phyloP scores from a whole-genome alignment of 192 early-diverging fungal species.

The Coemansia sp. region DNA sequence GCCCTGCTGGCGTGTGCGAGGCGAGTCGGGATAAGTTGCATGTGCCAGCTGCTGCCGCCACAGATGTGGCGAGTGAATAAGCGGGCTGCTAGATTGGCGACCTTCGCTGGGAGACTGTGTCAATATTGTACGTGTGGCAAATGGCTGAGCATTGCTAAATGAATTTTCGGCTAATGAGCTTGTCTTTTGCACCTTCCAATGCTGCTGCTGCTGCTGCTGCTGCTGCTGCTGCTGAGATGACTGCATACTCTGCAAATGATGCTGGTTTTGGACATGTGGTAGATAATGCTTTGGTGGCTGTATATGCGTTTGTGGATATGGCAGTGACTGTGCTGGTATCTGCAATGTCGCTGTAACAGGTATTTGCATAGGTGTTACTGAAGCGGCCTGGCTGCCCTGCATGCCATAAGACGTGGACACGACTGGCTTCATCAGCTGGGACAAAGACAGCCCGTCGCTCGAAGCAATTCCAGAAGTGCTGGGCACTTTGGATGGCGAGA shows the following conservation, averaged over 20 bases:
- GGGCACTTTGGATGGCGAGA: background rate
- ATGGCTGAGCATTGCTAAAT: background rate
- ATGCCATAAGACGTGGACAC: conserved; percentile 4
- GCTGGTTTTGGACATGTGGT: background rate
- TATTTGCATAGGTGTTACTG: conserved; percentile 6
- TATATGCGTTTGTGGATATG: background rate
- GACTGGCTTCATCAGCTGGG: conserved; percentile 48
- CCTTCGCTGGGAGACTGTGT: background rate
- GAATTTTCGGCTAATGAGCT: no score
- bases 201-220: background rate
- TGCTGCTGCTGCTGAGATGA: background rate
- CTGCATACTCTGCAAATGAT: background rate
- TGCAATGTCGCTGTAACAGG: conserved; percentile 9
- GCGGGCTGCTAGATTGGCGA: conserved; percentile 20
- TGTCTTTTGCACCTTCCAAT: background rate
- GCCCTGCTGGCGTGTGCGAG: conserved; percentile 1
- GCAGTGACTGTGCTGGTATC: conserved; percentile 2
- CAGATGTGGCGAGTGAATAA: conserved; percentile 4
- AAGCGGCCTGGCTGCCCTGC: conserved; percentile 2
- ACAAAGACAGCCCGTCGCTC: conserved; percentile 19
- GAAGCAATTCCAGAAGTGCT: background rate
- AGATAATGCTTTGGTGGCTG: background rate
- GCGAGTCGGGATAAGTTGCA: conserved; percentile 1
- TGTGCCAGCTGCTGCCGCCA: conserved; percentile 32
- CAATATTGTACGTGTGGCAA: background rate